Evolutionary conservation across 805 yeast genomes (phyloP).

Genomic region (Wickerhamiella kurtzmanii): DNA sequence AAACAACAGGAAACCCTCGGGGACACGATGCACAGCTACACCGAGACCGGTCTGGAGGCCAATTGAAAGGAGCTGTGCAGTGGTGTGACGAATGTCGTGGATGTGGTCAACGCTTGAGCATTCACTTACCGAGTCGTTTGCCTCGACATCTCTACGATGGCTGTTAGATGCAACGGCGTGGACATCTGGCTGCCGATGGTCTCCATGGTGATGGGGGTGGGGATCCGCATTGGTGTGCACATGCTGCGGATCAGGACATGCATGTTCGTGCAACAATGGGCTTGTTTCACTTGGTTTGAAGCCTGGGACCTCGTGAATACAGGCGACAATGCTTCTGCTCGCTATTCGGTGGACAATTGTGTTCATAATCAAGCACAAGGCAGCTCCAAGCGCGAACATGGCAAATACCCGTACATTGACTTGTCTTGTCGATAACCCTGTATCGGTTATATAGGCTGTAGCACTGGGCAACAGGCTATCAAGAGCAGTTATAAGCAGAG

Average conservation of each 20-base stretch:
- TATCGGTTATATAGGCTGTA: conserved; percentile 30
- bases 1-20: conserved; percentile 87
- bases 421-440: conserved; percentile 18
- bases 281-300: not conserved
- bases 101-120: not conserved
- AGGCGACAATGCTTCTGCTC: conserved; percentile 67
- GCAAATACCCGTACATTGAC: conserved; percentile 32
- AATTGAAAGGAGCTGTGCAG: conserved; percentile 45
- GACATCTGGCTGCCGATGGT: conserved; percentile 18
- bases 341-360: conserved; percentile 57
- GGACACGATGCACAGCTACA: conserved; percentile 76
- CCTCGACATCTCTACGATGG: not conserved
- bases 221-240: conserved; percentile 16
- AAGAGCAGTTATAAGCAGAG: conserved; percentile 61
- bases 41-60: conserved; percentile 87
- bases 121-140: not conserved
- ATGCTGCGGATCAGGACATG: conserved; percentile 16
- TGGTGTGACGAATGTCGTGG: not conserved
- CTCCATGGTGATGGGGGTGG: conserved; percentile 56
- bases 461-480: conserved; percentile 68
- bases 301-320: conserved; percentile 45
- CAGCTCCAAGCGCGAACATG: conserved; percentile 45
- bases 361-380: conserved; percentile 48
- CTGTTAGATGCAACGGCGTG: too few relatives aligned
- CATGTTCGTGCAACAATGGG: conserved; percentile 9